phyloP scores from a whole-genome alignment of 768 basidiomycete genomes.

The Fomitopsis serialis region DNA sequence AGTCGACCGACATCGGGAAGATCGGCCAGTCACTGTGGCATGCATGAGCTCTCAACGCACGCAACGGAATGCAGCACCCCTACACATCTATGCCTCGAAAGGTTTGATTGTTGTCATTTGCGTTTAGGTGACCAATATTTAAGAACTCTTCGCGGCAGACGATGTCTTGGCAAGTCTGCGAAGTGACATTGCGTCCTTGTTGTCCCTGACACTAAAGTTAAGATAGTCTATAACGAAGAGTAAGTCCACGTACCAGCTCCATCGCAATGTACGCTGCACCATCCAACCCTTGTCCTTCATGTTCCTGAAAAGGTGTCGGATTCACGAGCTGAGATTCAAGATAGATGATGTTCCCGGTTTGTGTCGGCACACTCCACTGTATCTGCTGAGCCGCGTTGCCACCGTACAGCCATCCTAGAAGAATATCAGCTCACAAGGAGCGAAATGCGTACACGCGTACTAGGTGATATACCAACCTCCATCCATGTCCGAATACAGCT shows the following conservation, averaged over 20 bases:
- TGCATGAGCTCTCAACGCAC: neutral
- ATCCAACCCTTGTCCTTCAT: conserved; percentile 3
- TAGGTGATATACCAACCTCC: conserved; percentile 22
- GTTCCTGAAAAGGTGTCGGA: neutral
- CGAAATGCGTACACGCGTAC: neutral
- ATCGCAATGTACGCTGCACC: conserved; percentile 11
- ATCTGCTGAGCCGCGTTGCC: neutral
- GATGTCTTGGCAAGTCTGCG: conserved; percentile 7
- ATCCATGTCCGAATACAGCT: conserved; percentile 35
- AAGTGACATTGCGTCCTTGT: conserved; percentile 1
- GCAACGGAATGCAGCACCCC: neutral
- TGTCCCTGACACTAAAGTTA: neutral
- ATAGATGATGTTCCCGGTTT: conserved; percentile 4
- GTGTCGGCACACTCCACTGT: conserved; percentile 3
- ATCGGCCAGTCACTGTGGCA: conserved; percentile 7
- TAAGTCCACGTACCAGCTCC: conserved; percentile 5
- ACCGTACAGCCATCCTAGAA: conserved; percentile 10
- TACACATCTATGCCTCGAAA: conserved; percentile 13
- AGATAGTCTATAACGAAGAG: neutral
- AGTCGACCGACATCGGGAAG: conserved; percentile 21
- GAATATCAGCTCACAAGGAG: neutral
- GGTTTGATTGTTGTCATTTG: neutral
- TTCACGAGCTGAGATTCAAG: conserved; percentile 7
- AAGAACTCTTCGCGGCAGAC: conserved; percentile 15
- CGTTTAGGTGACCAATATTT: conserved; percentile 9